Percentiles rank a stretch among this genome's conserved stretches.
phyloP scores from a whole-genome alignment of 2,329 filamentous ascomycete species.

The Mycocentrospora acerina region DNA sequence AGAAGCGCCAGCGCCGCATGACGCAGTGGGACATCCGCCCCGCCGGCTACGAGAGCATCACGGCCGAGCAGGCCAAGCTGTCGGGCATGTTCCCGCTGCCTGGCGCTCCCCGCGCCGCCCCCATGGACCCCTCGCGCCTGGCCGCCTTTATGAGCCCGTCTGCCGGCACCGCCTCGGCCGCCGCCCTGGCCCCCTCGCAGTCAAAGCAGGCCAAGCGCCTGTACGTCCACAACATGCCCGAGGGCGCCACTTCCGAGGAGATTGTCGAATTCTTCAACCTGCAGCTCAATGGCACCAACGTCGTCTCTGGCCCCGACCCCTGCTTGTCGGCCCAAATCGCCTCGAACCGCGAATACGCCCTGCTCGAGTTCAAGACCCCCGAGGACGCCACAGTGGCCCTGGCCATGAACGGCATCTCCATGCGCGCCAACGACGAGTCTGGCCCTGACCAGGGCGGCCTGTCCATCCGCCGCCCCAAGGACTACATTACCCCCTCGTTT shows the following conservation, averaged over 20 bases:
- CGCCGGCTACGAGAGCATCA: constrained; percentile 96
- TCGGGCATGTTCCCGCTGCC: constrained; percentile 99
- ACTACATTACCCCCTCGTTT: constrained; percentile 88
- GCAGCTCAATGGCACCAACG: constrained; percentile 94
- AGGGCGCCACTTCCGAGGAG: constrained; percentile 70
- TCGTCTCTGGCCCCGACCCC: constrained; percentile 79
- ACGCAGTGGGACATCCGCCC: constrained; percentile 99
- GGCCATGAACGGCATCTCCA: constrained; percentile 84
- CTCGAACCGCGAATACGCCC: constrained; percentile 75
- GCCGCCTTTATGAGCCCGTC: constrained; percentile 96
- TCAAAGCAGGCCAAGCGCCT: constrained; percentile 93
- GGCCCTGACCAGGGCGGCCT: constrained; percentile 58
- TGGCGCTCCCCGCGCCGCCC: constrained; percentile 89
- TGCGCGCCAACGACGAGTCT: constrained; percentile 66
- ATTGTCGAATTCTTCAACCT: constrained; percentile 89
- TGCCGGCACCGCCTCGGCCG: constrained; percentile 66
- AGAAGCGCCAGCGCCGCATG: constrained; percentile 85
- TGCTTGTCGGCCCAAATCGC: constrained; percentile 83
- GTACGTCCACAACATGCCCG: constrained; percentile 79
- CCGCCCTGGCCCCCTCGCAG: constrained; percentile 88
- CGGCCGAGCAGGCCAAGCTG: constrained; percentile 95
- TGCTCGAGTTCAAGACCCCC: constrained; percentile 86
- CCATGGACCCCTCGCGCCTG: constrained; percentile 90
- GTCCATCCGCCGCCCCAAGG: constrained; percentile 83
- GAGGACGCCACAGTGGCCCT: constrained; percentile 88